A percentile compares a stretch with the other conserved stretches of the same genome.
These are phyloP conservation scores for Scytalidium sp. DNA, from an alignment of 2,329 filamentous ascomycete genomes.

Conservation along the genomic window DNA sequence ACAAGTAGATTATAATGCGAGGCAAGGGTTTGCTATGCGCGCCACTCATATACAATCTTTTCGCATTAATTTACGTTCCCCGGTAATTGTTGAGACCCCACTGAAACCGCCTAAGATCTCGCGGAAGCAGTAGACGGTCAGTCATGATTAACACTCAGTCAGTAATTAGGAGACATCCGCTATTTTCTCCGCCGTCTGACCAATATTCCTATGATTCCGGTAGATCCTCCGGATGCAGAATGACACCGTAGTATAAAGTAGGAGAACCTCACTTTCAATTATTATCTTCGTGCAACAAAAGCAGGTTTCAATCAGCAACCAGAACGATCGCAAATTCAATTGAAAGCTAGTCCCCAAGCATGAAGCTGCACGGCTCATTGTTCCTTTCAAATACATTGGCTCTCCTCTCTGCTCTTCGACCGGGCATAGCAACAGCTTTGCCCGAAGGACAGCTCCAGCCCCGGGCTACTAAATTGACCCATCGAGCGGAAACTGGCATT, in stretches of 20 bases:
- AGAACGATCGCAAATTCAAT: neutral
- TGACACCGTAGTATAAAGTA: neutral
- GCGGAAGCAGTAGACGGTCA: too few species aligned
- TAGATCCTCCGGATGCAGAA: neutral
- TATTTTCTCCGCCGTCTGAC: neutral
- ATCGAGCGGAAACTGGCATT: neutral
- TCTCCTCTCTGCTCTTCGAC: neutral
- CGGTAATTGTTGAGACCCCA: too few species aligned
- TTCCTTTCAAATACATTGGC: neutral
- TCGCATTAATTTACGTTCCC: too few species aligned
- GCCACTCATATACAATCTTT: too few species aligned
- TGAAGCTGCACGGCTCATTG: neutral
- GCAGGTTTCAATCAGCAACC: neutral
- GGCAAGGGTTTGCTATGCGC: too few species aligned
- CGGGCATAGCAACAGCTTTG: neutral
- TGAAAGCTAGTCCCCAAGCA: neutral
- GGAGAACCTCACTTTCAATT: neutral
- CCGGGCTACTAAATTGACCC: neutral
- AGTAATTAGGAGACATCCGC: neutral
- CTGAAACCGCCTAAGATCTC: too few species aligned
- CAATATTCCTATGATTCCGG: neutral
- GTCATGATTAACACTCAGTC: too few species aligned
- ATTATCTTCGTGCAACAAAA: neutral
- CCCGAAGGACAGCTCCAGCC: neutral
- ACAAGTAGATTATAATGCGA: too few species aligned